Base-by-base conservation (phyloP, 495 filamentous ascomycete genomes). In the Neurospora sp. region DNA sequence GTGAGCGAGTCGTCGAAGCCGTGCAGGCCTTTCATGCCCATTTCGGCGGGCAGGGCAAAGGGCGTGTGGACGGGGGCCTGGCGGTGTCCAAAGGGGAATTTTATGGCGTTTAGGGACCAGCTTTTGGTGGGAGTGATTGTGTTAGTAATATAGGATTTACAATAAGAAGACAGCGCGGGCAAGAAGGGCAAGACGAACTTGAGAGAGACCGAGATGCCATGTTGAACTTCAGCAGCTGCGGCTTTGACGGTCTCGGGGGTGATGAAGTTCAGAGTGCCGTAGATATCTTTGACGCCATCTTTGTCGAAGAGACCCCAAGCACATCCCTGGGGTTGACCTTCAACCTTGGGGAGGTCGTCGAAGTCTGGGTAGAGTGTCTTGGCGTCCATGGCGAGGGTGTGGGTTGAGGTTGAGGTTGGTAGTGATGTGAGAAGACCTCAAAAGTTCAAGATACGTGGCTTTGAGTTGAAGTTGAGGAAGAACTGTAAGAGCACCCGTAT, bases 261-360 rank as follows among this genome's bases (percentile, higher is more conserved):
- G 18, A 91, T 78, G 10, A 90, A 78, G 77, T 90, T 90, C 41
- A 90, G 75, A 3, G 86, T 88, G 38, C 90, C 89, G 69, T 83
- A 81, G 44, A 86, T 76, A 73, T 91, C 89, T 69, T 88, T 88
- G 73, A 88, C 80, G 69, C 86, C 88, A 72, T 88, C 82, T 71
- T 86, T 87, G 78, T 91, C 89, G 59, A 88, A 91, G 20, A 91
- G 41, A 5, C 90, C 89, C 89, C 89, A 91, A 12, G 89, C 86
- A 75, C 86, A 90, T 20, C 89, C 89, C 77, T 89, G 85, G 1
- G 88, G 89, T 83, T 87, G 86, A 16, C 84, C 88, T 39, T 87
- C 74, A 7, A 91, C 89, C 47, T 80, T 78, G 5, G 90, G 89
- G 2, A 91, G 84, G 74, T 85, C 78, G 71, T 90, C 88, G 74